phyloP scores from a whole-genome alignment of 2,329 filamentous ascomycete genomes.

The Xenoacremonium recifei region DNA sequence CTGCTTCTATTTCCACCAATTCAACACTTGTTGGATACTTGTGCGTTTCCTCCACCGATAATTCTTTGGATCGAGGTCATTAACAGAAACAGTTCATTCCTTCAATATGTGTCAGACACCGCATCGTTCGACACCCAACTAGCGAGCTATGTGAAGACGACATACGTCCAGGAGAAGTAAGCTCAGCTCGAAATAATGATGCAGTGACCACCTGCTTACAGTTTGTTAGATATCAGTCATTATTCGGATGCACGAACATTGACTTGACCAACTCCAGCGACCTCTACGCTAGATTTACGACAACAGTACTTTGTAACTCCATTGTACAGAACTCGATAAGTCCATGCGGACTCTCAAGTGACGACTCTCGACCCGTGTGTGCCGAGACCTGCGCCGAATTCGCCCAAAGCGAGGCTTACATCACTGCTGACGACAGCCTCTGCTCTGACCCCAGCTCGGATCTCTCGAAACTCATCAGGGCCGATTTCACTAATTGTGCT shows the following conservation, averaged over 20 bases:
- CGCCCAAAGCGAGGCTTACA: slow-evolving; percentile 83
- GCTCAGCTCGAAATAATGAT: slow-evolving; percentile 24
- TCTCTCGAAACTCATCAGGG: slow-evolving; percentile 75
- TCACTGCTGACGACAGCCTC: slow-evolving; percentile 70
- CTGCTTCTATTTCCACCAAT: slow-evolving; percentile 69
- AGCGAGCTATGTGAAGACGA: slow-evolving; percentile 67
- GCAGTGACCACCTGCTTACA: slow-evolving; percentile 8
- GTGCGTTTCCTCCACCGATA: slow-evolving; percentile 44
- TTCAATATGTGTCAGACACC: slow-evolving; percentile 74
- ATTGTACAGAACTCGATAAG: slow-evolving; percentile 85
- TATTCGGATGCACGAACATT: slow-evolving; percentile 78
- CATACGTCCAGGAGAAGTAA: slow-evolving; percentile 78
- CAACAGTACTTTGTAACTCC: slow-evolving; percentile 86
- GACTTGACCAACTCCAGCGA: slow-evolving; percentile 75
- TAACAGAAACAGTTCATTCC: slow-evolving; percentile 68
- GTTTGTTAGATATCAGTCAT: slow-evolving; percentile 66
- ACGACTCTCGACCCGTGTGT: slow-evolving; percentile 73
- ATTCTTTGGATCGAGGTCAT: neutral
- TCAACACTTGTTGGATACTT: slow-evolving; percentile 58
- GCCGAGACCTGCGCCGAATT: slow-evolving; percentile 85
- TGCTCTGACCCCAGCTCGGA: slow-evolving; percentile 67
- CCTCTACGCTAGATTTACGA: slow-evolving; percentile 91
- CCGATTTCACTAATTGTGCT: slow-evolving; percentile 89
- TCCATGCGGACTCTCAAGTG: slow-evolving; percentile 64
- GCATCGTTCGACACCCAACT: slow-evolving; percentile 77